Conservation (phyloP, 495 filamentous ascomycete genomes). For the Xylaria acuta region DNA sequence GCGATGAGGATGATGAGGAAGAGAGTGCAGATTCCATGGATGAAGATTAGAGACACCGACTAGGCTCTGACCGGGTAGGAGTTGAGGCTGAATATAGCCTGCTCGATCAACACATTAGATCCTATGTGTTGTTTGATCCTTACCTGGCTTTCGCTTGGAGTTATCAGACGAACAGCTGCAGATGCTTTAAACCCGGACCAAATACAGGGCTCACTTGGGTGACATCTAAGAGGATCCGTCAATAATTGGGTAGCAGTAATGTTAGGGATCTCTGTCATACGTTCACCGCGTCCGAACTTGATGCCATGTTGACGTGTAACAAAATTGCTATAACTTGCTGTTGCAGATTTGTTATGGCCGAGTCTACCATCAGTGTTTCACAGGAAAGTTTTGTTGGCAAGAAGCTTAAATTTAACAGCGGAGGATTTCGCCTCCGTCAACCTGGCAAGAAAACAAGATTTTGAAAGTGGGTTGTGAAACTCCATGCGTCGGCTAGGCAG, state of each 20-base stretch:
- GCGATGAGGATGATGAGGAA: constrained; percentile 61
- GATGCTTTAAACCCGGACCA: neutral
- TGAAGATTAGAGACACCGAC: constrained; percentile 62
- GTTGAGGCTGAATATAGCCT: constrained; percentile 17
- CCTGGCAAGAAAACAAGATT: constrained; percentile 1
- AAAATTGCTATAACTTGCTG: neutral
- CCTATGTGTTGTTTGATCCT: constrained; percentile 3
- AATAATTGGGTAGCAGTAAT: neutral
- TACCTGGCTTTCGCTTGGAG: neutral
- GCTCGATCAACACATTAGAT: constrained; percentile 6
- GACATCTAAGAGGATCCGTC: neutral
- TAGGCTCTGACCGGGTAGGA: constrained; percentile 5
- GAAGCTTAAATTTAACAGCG: constrained; percentile 7
- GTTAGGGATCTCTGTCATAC: neutral
- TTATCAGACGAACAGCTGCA: neutral
- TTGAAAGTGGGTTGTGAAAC: neutral
- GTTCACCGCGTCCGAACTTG: neutral
- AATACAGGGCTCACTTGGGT: neutral
- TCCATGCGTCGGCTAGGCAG: constrained; percentile 1
- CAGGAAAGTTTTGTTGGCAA: neutral
- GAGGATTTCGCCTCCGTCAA: constrained; percentile 1
- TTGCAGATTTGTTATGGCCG: neutral
- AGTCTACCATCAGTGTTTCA: constrained; percentile 1
- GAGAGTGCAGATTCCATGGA: constrained; percentile 86
- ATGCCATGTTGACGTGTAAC: neutral